A percentile compares a stretch with the other conserved stretches of the same genome.
Evolutionary conservation across 768 basidiomycete species (phyloP).

Genomic region (Chalciporus piperatus): DNA sequence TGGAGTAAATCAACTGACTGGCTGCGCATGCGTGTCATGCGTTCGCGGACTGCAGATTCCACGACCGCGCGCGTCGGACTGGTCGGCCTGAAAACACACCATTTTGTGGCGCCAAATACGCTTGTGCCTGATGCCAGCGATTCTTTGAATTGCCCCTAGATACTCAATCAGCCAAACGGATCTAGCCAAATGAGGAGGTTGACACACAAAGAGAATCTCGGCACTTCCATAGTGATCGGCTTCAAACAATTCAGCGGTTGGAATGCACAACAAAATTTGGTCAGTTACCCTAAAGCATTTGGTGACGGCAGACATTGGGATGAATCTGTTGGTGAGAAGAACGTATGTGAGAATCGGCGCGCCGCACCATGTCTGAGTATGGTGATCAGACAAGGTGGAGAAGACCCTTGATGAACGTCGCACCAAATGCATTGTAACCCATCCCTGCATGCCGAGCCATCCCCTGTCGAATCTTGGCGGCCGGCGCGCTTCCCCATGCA

Average conservation of each 20-base stretch:
- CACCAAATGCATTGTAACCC: constrained; percentile 50
- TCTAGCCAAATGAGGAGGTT: background rate
- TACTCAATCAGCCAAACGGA: background rate
- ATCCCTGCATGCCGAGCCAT: constrained; percentile 62
- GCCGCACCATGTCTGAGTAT: constrained; percentile 54
- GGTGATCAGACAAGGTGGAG: constrained; percentile 13
- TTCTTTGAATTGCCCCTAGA: constrained; percentile 67
- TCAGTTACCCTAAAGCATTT: constrained; percentile 25
- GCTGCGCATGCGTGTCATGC: constrained; percentile 64
- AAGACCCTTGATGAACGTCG: constrained; percentile 11
- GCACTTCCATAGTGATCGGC: constrained; percentile 88
- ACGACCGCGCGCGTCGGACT: constrained; percentile 53
- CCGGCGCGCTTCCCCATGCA: constrained; percentile 78
- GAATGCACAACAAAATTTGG: background rate
- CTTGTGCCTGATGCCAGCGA: constrained; percentile 38
- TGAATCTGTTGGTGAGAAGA: constrained; percentile 1
- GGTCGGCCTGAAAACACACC: constrained; percentile 70
- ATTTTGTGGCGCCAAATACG: constrained; percentile 78
- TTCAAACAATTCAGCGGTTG: constrained; percentile 27
- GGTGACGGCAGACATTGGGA: constrained; percentile 4
- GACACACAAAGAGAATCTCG: constrained; percentile 73
- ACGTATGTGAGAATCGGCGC: constrained; percentile 6
- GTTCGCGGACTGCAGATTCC: constrained; percentile 62
- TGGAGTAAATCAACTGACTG: constrained; percentile 68
- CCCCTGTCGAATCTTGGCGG: constrained; percentile 58